Evolutionary conservation across 805 yeast genomes (phyloP), one percentile per base, ranked within the genome.

Genomic region (Citeromyces nyonsensis): DNA sequence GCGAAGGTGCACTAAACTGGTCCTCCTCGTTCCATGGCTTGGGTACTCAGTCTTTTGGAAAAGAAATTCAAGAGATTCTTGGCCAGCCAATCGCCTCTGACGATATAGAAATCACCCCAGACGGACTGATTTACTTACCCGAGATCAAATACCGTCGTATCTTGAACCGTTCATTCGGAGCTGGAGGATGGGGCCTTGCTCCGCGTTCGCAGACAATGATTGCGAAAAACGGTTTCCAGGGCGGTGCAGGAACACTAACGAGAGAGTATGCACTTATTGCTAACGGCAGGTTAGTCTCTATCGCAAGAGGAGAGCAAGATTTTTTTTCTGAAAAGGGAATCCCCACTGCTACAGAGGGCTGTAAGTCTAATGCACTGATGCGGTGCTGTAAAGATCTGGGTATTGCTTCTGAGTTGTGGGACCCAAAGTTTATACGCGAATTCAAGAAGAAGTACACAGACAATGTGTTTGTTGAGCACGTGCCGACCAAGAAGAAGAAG

Each of bases 181-280:
- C 98, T 5, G 98, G 98, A 18, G 96, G 94, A 2, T 91, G 98
- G 98, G 97, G 97, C 1, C 60, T 91, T 35, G 95, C 93, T 1
- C 97, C 98, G 8, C 61, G 98, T 35, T 74, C 94, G 0, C 88
- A 81, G 40, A 79, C 94, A 1, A 59, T 71, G 33, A 72, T 91
- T 24, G 78, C 94, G 2, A 66, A 73, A 22, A 73, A 68, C 39
- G 64, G 73, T 32, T 38, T 32, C 18, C 38, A 39, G 24, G 54
- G 49, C 8, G 12, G 35, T 6, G 58, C 56, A 6, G 61, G 61
- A 6, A 38, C 52, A 22, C 74, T 91, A 24, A 83, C 95, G 8
- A 66, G 97, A 40, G 98, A 91, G 49, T 91, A 84, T 48, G 96
- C 83, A 0, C 59, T 91, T 33, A 64, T 91, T 3, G 79, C 94